These are phyloP conservation scores for Nemania diffusa DNA, from an alignment of 2,329 filamentous ascomycete species.

Conservation along the genomic window DNA sequence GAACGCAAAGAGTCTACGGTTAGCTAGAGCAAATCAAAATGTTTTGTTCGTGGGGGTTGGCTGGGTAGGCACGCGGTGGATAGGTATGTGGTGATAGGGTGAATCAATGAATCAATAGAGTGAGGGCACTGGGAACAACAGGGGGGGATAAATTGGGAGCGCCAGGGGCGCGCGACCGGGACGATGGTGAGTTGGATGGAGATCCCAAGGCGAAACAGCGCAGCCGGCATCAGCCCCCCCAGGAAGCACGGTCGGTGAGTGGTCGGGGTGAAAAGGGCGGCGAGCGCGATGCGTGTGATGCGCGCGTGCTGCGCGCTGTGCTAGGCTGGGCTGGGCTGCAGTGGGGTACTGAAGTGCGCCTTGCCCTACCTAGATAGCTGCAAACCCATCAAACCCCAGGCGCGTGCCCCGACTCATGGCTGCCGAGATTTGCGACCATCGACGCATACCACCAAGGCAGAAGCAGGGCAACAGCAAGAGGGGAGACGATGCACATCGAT, in stretches of 20 bases:
- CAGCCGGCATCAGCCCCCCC: slow-evolving; percentile 40
- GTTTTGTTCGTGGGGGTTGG: background rate
- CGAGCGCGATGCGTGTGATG: slow-evolving; percentile 33
- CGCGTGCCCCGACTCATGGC: slow-evolving; percentile 29
- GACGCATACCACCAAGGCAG: slow-evolving; percentile 3
- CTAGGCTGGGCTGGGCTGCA: slow-evolving; percentile 26
- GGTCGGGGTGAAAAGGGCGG: slow-evolving; percentile 18
- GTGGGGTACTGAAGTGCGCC: slow-evolving; percentile 35
- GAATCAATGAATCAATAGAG: slow-evolving; percentile 3
- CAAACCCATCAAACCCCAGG: slow-evolving; percentile 23
- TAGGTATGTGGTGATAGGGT: background rate
- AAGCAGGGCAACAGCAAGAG: slow-evolving; percentile 10
- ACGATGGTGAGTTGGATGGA: slow-evolving; percentile 33
- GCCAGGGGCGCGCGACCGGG: slow-evolving; percentile 28
- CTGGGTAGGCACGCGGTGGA: background rate
- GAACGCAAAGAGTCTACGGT: slow-evolving; percentile 5
- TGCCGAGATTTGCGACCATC: slow-evolving; percentile 20
- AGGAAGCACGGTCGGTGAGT: slow-evolving; percentile 21
- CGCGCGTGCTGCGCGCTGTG: slow-evolving; percentile 24
- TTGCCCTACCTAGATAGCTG: slow-evolving; percentile 35
- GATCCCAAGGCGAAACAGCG: slow-evolving; percentile 45
- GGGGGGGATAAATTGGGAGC: slow-evolving; percentile 29
- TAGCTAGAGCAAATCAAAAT: slow-evolving; percentile 25
- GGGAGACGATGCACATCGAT: background rate
- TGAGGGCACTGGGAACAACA: slow-evolving; percentile 19